A percentile compares a stretch with the other conserved stretches of the same genome.
Evolutionary conservation across 2,329 filamentous ascomycete genomes (phyloP).

Genomic region (Hypoxylon sp.): DNA sequence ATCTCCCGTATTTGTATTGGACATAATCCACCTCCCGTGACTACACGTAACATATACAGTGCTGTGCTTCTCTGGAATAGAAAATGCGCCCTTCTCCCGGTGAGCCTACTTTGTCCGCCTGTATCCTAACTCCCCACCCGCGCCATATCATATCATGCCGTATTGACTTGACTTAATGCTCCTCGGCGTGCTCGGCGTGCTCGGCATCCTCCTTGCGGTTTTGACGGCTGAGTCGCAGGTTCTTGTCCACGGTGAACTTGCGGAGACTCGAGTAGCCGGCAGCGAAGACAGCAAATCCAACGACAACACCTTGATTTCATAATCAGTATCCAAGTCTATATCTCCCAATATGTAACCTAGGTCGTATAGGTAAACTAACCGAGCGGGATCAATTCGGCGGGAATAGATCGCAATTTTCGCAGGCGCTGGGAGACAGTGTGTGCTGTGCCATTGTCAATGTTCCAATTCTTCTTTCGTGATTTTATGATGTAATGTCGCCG

Average conservation of each 20-base stretch:
- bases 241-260: conserved; percentile 91
- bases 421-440: conserved; percentile 97
- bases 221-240: conserved; percentile 84
- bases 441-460: conserved; percentile 61
- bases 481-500: conserved; percentile 2
- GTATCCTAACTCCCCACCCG: conserved; percentile 29
- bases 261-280: conserved; percentile 82
- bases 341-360: not conserved
- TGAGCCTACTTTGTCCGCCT: conserved; percentile 22
- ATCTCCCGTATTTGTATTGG: conserved; percentile 41
- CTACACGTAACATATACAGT: conserved; percentile 45
- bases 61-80: conserved; percentile 35
- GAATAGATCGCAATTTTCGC: conserved; percentile 87
- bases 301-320: conserved; percentile 77
- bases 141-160: too few relatives aligned
- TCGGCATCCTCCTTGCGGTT: conserved; percentile 54
- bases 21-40: conserved; percentile 35
- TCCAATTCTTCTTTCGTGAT: conserved; percentile 8
- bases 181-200: conserved; percentile 48
- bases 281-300: conserved; percentile 82
- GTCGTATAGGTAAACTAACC: conserved; percentile 68
- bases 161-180: conserved; percentile 48
- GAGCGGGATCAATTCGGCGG: conserved; percentile 92
- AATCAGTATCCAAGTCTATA: conserved; percentile 30
- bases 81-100: conserved; percentile 27